Evolutionary conservation across 1,139 yeast genomes (phyloP), one percentile per base, ranked within the genome.

Genomic region (Zygosaccharomyces pseudobailii): DNA sequence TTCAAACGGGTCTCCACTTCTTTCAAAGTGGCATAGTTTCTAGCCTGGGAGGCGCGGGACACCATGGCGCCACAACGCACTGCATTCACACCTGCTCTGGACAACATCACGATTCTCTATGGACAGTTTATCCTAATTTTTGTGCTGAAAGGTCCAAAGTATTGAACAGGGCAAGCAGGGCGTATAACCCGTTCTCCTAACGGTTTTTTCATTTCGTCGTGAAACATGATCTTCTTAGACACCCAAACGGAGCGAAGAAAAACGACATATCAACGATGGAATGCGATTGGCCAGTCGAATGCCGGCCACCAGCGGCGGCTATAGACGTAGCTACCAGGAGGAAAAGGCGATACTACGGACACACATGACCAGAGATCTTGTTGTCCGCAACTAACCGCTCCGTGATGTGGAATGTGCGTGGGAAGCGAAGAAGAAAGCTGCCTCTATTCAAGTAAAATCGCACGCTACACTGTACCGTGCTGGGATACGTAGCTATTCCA

Each of bases 1-100:
- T 92, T 92, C 71, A 92, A 84, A 79, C 98, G 95, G 73, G 80
- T 86, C 78, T 92, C 98, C 69, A 92, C 94, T 75, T 92, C 98
- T 78, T 97, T 90, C 71, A 92, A 81, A 63, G 98, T 92, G 68
- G 98, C 98, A 79, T 88, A 90, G 78, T 83, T 82, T 85, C 96
- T 87, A 1, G 49, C 44, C 23, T 40, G 37, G 13, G 42, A 19
- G 25, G 28, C 43, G 24, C 44, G 45, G 20, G 45, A 32, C 41
- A 38, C 41, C 41, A 38, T 38, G 32, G 41, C 34, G 23, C 41
- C 41, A 4, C 41, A 38, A 28, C 41, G 41, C 10, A 38, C 34
- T 38, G 41, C 41, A 38, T 38, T 38, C 19, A 38, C 33, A 38
- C 41, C 41, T 9, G 23, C 23, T 38, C 41, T 38, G 22, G 41